Percentiles rank a stretch among this genome's conserved stretches.
Conservation (phyloP, 345 rosid species). For the Syzygium grande region DNA sequence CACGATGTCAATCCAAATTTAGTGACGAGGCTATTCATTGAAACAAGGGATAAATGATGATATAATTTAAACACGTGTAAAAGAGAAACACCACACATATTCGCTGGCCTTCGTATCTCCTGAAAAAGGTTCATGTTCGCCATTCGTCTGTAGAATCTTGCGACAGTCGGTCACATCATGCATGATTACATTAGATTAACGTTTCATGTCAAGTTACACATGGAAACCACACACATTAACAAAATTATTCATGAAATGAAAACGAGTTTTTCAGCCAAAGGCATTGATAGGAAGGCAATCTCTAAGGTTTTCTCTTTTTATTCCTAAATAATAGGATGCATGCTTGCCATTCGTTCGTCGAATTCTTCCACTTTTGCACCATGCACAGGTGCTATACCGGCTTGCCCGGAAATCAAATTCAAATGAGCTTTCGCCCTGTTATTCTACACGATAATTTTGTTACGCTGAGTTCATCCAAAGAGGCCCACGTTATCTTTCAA, state of each 20-base stretch:
- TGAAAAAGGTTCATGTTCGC: background rate
- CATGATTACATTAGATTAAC: background rate
- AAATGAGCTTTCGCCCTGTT: background rate
- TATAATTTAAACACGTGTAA: too few species aligned
- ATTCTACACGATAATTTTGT: too few species aligned
- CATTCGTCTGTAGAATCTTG: background rate
- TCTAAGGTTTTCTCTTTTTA: background rate
- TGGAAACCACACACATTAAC: background rate
- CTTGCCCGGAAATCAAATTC: background rate
- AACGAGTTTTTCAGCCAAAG: background rate
- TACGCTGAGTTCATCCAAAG: too few species aligned
- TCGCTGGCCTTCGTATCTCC: background rate
- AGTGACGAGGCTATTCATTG: background rate
- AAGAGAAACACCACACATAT: too few species aligned
- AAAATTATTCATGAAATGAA: background rate
- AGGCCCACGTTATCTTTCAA: background rate
- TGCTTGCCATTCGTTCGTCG: background rate
- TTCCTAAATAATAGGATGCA: background rate
- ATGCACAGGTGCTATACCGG: background rate
- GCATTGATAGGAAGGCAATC: background rate
- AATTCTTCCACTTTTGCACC: background rate
- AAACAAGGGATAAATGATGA: too few species aligned
- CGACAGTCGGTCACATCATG: background rate
- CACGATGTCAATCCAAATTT: too few species aligned
- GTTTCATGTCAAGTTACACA: background rate